Conservation (phyloP, 441 rosid species). For the Erodium chrysanthum region DNA sequence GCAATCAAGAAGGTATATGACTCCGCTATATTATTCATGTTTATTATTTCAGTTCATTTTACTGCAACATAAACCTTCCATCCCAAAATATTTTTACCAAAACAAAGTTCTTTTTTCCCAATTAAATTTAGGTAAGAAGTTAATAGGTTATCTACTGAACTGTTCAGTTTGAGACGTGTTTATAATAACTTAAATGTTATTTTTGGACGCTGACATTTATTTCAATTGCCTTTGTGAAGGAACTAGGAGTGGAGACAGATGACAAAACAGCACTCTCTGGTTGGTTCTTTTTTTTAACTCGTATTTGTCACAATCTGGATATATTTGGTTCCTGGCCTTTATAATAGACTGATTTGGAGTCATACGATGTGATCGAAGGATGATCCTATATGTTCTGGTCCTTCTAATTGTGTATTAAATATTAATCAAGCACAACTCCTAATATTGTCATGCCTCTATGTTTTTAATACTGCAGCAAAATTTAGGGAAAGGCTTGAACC, state of each 20-base stretch:
- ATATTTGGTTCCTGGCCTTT: not conserved
- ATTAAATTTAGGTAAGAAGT: too few relatives aligned
- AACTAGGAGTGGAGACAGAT: constrained; percentile 80
- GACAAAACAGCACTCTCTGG: constrained; percentile 76
- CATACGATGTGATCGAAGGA: not conserved
- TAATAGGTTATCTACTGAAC: too few relatives aligned
- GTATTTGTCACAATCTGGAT: not conserved
- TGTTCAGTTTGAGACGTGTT: too few relatives aligned
- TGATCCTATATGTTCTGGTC: not conserved
- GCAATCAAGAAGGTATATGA: constrained; percentile 86
- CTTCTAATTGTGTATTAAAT: not conserved
- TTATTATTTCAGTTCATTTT: too few relatives aligned
- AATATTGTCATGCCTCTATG: constrained; percentile 17
- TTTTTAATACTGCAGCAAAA: constrained; percentile 48
- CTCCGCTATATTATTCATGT: constrained; percentile 12
- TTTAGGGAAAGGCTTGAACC: constrained; percentile 72
- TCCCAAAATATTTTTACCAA: too few relatives aligned
- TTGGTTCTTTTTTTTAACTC: constrained; percentile 26
- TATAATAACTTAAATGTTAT: too few relatives aligned
- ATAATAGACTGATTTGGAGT: not conserved
- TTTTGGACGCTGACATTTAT: not conserved
- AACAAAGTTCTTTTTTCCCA: too few relatives aligned
- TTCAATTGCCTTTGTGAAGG: constrained; percentile 36
- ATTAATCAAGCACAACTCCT: not conserved
- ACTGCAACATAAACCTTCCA: too few relatives aligned